A percentile compares a stretch with the other conserved stretches of the same genome.
These are phyloP conservation scores for Talaromyces stipitatus DNA, from an alignment of 495 filamentous ascomycete genomes.

Conservation along the genomic window DNA sequence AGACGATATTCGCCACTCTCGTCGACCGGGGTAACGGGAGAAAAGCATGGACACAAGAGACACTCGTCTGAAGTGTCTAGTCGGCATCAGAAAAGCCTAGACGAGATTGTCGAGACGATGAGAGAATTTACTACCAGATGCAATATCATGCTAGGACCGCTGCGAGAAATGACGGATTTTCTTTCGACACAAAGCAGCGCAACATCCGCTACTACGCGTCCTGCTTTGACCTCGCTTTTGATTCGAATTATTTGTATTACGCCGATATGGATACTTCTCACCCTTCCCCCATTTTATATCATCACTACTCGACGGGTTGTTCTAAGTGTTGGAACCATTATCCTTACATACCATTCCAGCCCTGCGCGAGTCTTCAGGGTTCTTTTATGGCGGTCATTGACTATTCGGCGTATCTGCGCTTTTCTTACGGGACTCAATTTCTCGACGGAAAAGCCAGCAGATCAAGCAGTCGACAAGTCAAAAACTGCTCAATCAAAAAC, in stretches of 20 bases:
- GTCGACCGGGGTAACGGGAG: slow-evolving; percentile 66
- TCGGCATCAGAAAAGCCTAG: slow-evolving; percentile 75
- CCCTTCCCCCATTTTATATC: slow-evolving; percentile 72
- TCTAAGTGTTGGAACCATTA: slow-evolving; percentile 68
- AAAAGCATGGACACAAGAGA: slow-evolving; percentile 45
- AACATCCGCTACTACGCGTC: slow-evolving; percentile 83
- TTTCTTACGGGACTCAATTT: slow-evolving; percentile 77
- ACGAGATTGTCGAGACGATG: slow-evolving; percentile 93
- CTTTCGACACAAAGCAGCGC: slow-evolving; percentile 86
- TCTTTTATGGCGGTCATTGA: slow-evolving; percentile 82
- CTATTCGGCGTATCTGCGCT: slow-evolving; percentile 56
- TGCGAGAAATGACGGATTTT: slow-evolving; percentile 83
- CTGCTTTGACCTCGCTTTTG: slow-evolving; percentile 85
- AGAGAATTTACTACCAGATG: slow-evolving; percentile 81
- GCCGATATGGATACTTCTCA: slow-evolving; percentile 77
- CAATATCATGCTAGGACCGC: slow-evolving; percentile 84
- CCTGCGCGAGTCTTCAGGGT: slow-evolving; percentile 78
- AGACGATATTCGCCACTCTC: slow-evolving; percentile 85
- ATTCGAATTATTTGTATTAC: slow-evolving; percentile 82
- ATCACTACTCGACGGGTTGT: slow-evolving; percentile 82
- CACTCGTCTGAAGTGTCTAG: slow-evolving; percentile 52
- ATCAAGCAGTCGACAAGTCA: slow-evolving; percentile 16
- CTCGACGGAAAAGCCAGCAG: slow-evolving; percentile 23
- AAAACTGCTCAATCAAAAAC: slow-evolving; percentile 33
- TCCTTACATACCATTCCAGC: slow-evolving; percentile 84